Percentiles rank a stretch among this genome's conserved stretches.
phyloP scores from a whole-genome alignment of 2,329 filamentous ascomycete species.

The Colletotrichum truncatum region DNA sequence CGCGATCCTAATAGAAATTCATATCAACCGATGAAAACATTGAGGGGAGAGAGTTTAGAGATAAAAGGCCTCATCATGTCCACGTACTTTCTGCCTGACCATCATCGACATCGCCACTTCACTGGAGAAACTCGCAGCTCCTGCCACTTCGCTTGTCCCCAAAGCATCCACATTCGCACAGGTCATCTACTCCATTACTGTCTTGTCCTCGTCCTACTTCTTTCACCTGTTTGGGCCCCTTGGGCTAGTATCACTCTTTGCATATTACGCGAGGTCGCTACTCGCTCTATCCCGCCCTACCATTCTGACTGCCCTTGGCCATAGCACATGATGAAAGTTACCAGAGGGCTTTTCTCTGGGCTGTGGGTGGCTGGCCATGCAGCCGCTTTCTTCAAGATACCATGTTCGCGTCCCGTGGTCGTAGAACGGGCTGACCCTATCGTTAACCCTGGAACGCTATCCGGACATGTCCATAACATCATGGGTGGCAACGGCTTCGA shows the following conservation, averaged over 20 bases:
- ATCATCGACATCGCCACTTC: background rate
- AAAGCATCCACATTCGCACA: background rate
- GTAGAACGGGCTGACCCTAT: conserved; percentile 67
- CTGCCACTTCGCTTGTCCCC: background rate
- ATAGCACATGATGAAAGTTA: conserved; percentile 3
- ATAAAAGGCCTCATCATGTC: conserved; percentile 13
- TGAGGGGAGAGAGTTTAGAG: background rate
- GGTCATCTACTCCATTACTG: background rate
- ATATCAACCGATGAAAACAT: background rate
- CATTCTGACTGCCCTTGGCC: too few species aligned
- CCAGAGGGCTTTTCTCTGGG: background rate
- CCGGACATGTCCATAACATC: conserved; percentile 68
- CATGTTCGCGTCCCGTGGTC: conserved; percentile 29
- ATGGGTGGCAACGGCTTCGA: conserved; percentile 71
- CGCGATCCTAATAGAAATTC: background rate
- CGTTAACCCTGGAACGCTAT: conserved; percentile 60
- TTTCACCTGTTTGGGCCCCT: too few species aligned
- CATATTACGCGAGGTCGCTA: too few species aligned
- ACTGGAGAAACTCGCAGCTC: background rate
- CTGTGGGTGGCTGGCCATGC: conserved; percentile 1
- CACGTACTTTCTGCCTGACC: background rate
- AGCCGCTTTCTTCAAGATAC: conserved; percentile 28
- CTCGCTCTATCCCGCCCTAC: too few species aligned
- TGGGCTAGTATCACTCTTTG: too few species aligned
- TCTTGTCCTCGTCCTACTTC: background rate